Evolutionary conservation across 257 asterid genomes (phyloP).

Genomic region (Solanum ossicruentum): DNA sequence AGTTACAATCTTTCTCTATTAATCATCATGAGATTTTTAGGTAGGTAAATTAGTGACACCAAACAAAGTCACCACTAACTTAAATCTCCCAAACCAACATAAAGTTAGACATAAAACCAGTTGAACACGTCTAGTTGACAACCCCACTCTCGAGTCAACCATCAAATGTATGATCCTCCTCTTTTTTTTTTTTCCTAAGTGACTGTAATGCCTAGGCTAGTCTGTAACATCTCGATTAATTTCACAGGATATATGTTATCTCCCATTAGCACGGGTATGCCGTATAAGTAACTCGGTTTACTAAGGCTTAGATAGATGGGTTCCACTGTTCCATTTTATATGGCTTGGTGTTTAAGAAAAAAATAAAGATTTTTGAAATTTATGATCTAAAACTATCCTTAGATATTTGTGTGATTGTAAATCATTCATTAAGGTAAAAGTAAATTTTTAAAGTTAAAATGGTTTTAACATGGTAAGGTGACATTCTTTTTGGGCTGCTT

Average conservation of each 20-base stretch:
- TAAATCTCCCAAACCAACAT: background rate
- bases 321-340: too few species aligned
- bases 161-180: background rate
- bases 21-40: background rate
- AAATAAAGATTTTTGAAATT: too few species aligned
- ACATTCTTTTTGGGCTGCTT: too few species aligned
- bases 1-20: background rate
- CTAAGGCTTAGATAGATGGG: background rate
- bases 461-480: too few species aligned
- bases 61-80: background rate
- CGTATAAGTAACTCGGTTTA: too few species aligned
- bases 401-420: too few species aligned
- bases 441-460: too few species aligned
- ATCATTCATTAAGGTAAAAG: too few species aligned
- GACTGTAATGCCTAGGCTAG: background rate
- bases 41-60: background rate
- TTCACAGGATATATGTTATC: background rate
- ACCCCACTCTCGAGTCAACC: background rate
- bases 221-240: background rate
- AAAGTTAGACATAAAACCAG: background rate
- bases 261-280: too few species aligned
- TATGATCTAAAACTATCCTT: too few species aligned
- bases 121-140: background rate
- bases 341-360: too few species aligned
- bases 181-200: too few species aligned